Evolutionary conservation across 495 filamentous ascomycete species (phyloP).

Genomic region (Lasiosphaeria miniovina): DNA sequence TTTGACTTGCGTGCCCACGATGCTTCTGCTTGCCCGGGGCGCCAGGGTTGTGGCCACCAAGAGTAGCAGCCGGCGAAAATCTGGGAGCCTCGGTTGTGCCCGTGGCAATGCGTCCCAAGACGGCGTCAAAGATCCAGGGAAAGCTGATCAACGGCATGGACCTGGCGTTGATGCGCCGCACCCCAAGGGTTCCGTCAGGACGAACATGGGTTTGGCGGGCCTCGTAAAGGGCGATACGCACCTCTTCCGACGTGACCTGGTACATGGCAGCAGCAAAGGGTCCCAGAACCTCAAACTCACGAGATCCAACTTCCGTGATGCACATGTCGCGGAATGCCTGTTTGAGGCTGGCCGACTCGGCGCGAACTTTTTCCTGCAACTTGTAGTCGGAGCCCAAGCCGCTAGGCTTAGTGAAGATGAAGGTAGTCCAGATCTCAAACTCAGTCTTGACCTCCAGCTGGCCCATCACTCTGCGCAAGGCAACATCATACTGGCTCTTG

Average conservation of each 20-base stretch:
- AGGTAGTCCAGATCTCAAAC: slow-evolving; percentile 87
- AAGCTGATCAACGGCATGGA: slow-evolving; percentile 84
- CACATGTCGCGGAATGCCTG: slow-evolving; percentile 64
- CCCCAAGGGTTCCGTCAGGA: slow-evolving; percentile 33
- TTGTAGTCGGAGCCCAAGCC: slow-evolving; percentile 69
- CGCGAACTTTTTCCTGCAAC: slow-evolving; percentile 75
- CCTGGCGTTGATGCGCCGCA: slow-evolving; percentile 38
- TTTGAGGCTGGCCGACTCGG: slow-evolving; percentile 59
- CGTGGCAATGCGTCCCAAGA: slow-evolving; percentile 69
- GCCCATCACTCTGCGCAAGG: slow-evolving; percentile 75
- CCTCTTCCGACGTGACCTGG: slow-evolving; percentile 69
- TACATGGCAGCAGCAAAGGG: slow-evolving; percentile 88
- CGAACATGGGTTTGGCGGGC: slow-evolving; percentile 35
- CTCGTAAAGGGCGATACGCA: slow-evolving; percentile 52
- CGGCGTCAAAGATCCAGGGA: slow-evolving; percentile 79
- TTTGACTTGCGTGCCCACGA: neutral
- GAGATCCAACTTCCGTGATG: slow-evolving; percentile 56
- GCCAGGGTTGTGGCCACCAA: neutral
- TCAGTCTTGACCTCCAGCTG: slow-evolving; percentile 84
- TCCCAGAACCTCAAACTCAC: slow-evolving; percentile 54
- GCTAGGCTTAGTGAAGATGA: slow-evolving; percentile 68
- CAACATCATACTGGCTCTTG: slow-evolving; percentile 75
- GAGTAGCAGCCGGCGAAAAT: too few species aligned
- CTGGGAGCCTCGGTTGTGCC: neutral
- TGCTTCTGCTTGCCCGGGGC: neutral